These are phyloP conservation scores for Pseudocercospora musae DNA, from an alignment of 2,329 filamentous ascomycete genomes.

Conservation along the genomic window DNA sequence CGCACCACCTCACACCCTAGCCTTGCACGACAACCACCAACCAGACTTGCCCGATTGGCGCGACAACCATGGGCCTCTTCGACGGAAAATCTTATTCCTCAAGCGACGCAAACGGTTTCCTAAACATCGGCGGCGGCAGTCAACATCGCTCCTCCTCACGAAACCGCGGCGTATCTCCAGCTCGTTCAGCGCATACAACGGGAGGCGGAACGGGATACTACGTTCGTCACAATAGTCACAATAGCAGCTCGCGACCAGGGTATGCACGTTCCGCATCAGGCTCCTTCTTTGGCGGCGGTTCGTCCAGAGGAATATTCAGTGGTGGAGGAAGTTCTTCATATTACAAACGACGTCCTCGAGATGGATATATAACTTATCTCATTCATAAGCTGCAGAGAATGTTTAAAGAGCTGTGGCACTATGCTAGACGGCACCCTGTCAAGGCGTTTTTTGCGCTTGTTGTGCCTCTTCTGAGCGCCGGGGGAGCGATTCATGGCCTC, in stretches of 20 bases:
- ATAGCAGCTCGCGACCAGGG: slow-evolving; percentile 3
- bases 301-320: slow-evolving; percentile 30
- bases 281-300: slow-evolving; percentile 22
- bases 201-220: slow-evolving; percentile 25
- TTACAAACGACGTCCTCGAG: slow-evolving; percentile 73
- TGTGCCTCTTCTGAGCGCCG: slow-evolving; percentile 75
- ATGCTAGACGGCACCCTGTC: slow-evolving; percentile 76
- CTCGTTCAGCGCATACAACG: slow-evolving; percentile 16
- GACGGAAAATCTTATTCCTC: slow-evolving; percentile 31
- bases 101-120: slow-evolving; percentile 22
- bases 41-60: background rate
- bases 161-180: slow-evolving; percentile 24
- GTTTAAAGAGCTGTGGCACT: slow-evolving; percentile 74
- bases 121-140: slow-evolving; percentile 8
- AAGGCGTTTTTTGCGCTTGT: slow-evolving; percentile 88
- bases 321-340: slow-evolving; percentile 59
- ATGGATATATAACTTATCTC: slow-evolving; percentile 71
- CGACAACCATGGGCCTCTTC: slow-evolving; percentile 32
- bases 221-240: slow-evolving; percentile 14
- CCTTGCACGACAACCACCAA: background rate
- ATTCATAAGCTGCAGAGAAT: slow-evolving; percentile 74
- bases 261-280: slow-evolving; percentile 17
- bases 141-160: slow-evolving; percentile 13
- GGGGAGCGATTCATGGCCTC: slow-evolving; percentile 74
- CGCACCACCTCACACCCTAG: background rate